phyloP scores from a whole-genome alignment of 139 green algal genomes.

The Chlamydomonas incerta region DNA sequence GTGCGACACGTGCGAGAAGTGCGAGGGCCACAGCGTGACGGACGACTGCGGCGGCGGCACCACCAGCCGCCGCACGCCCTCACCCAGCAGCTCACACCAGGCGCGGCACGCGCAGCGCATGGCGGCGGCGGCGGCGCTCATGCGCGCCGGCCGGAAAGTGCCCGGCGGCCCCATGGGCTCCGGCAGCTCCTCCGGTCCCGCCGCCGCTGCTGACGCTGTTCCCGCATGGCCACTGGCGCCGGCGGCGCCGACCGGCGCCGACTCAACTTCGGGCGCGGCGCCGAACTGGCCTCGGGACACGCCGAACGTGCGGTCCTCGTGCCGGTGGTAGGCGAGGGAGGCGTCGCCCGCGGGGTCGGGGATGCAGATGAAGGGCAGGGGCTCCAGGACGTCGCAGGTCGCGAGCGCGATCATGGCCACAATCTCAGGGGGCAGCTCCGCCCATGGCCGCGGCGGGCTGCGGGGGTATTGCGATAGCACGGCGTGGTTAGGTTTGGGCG shows the following conservation, averaged over 20 bases:
- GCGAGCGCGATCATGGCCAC: background rate
- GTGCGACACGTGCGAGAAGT: slow-evolving; percentile 1
- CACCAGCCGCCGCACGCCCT: slow-evolving; percentile 15
- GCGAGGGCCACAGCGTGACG: background rate
- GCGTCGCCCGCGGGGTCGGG: background rate
- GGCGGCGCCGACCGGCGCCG: no score
- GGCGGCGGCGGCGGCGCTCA: slow-evolving; percentile 13
- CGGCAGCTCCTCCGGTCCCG: background rate
- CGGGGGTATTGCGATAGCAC: no score
- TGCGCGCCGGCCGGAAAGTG: background rate
- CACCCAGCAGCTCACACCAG: slow-evolving; percentile 28
- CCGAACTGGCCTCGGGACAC: background rate
- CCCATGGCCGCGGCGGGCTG: background rate
- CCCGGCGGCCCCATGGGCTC: background rate
- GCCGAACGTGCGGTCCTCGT: slow-evolving; percentile 9
- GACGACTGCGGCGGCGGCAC: background rate
- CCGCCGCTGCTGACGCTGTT: background rate
- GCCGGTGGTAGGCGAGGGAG: slow-evolving; percentile 1
- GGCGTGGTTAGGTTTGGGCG: no score
- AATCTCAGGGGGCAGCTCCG: slow-evolving; percentile 15
- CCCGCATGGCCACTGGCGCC: no score
- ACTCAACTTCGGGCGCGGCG: background rate
- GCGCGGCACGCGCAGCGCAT: slow-evolving; percentile 29
- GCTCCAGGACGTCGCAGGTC: background rate
- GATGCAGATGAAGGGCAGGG: slow-evolving; percentile 24